These are phyloP conservation scores for Zasmidium cellare DNA, from an alignment of 2,329 filamentous ascomycete genomes.

Conservation along the genomic window DNA sequence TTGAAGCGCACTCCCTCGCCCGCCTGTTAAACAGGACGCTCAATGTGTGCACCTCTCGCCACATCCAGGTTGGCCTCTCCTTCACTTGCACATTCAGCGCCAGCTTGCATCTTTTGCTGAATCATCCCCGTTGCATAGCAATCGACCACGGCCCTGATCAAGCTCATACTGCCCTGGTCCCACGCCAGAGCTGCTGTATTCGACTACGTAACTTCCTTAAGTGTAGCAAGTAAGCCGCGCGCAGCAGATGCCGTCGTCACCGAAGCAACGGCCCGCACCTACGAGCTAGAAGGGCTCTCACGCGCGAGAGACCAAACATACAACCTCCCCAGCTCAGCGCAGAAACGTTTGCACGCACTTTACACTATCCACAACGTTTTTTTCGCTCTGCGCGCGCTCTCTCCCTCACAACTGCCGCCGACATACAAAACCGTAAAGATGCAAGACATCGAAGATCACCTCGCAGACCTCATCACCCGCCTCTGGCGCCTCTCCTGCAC, in stretches of 20 bases:
- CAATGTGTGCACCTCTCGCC: constrained; percentile 23
- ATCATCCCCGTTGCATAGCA: constrained; percentile 8
- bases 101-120: not conserved
- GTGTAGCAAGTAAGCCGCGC: constrained; percentile 14
- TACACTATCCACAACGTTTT: constrained; percentile 24
- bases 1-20: constrained; percentile 6
- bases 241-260: constrained; percentile 1
- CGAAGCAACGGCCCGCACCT: not conserved
- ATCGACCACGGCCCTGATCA: constrained; percentile 22
- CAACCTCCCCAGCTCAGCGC: constrained; percentile 10
- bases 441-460: not conserved
- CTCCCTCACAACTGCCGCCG: not conserved
- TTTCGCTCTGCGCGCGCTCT: not conserved
- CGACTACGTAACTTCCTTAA: constrained; percentile 19
- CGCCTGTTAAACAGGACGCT: constrained; percentile 16
- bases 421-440: not conserved
- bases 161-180: constrained; percentile 16
- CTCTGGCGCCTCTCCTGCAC: constrained; percentile 5
- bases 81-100: not conserved
- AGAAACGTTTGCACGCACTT: constrained; percentile 24
- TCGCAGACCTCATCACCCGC: not conserved
- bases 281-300: constrained; percentile 16
- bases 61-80: constrained; percentile 25
- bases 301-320: not conserved
- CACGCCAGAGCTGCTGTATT: constrained; percentile 14